Base-by-base conservation (phyloP, 73 alveolate genomes). In the Paramecium pentaurelia region DNA sequence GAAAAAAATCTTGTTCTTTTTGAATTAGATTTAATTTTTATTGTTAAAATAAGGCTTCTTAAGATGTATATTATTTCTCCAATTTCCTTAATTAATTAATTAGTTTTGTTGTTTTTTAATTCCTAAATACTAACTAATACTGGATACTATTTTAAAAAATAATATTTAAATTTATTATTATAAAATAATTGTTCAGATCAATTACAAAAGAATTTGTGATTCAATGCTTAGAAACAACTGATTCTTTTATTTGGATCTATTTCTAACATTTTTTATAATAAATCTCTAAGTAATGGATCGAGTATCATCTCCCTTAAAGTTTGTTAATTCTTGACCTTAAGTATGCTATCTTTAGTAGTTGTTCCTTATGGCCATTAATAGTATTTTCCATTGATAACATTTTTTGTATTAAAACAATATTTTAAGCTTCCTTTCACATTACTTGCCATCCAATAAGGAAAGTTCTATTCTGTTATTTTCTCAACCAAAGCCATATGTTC, bases 401-500 rank as follows among this genome's bases (percentile, higher is more conserved):
- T 49, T 27, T 60, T 34, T 60, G 28, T 64, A 25, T 91, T 60
- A 34, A 86, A 59, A 40, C 42, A 49, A 36, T 42, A 10, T 8
- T 59, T 59, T 42, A 86, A 7, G 12, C 58, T 8, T 8, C 60
- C 51, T 34, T 92, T 89, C 10, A 96, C 91, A 10, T 47, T 60
- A 70, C 58, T 92, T 16, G 96, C 97, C 99, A 97, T 98, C 99
- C 99, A 96, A 14, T 88, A 59, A 1, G 99, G 99, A 88, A 96
- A 92, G 49, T 95, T 27, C 45, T 60, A 95, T 4, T 99, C 99
- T 92, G 98, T 93, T 14, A 93, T 89, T 92, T 96, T 97, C 94
- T 97, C 99, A 58, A 98, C 95, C 96, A 98, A 92, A 28, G 99
- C 99, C 86, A 98, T 71, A 93, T 98, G 99, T 92, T 97, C 99